A percentile compares a stretch with the other conserved stretches of the same genome.
phyloP scores from a whole-genome alignment of 2,329 filamentous ascomycete genomes.

The Cordyceps fumosorosea region DNA sequence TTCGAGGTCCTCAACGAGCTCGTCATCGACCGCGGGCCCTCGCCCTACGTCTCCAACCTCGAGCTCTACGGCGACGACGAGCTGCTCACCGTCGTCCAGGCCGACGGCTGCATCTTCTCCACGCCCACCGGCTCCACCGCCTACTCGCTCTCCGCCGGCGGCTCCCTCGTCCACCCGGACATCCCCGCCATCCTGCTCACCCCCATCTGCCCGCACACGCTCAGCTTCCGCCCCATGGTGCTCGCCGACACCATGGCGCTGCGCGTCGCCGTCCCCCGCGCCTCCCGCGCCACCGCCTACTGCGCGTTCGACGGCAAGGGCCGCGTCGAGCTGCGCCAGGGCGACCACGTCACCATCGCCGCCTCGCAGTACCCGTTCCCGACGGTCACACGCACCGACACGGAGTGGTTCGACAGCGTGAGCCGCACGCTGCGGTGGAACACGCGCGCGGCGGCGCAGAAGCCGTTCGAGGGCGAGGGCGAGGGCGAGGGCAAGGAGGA shows the following conservation, averaged over 20 bases:
- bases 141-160: conserved; percentile 92
- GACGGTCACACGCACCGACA: conserved; percentile 81
- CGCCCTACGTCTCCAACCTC: conserved; percentile 92
- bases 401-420: conserved; percentile 96
- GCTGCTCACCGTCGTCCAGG: conserved; percentile 89
- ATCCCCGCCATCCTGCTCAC: conserved; percentile 95
- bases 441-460: conserved; percentile 83
- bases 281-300: conserved; percentile 87
- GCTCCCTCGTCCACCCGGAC: conserved; percentile 91
- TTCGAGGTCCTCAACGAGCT: conserved; percentile 98
- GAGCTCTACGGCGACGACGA: conserved; percentile 95
- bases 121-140: conserved; percentile 93
- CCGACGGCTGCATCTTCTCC: conserved; percentile 95
- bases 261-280: conserved; percentile 76
- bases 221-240: conserved; percentile 97
- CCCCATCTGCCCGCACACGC: conserved; percentile 92
- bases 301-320: conserved; percentile 97
- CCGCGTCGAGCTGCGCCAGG: conserved; percentile 83
- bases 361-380: conserved; percentile 96
- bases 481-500: conserved; percentile 39
- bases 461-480: conserved; percentile 63
- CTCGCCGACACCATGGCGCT: conserved; percentile 91
- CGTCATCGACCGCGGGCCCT: conserved; percentile 94
- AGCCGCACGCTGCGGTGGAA: conserved; percentile 93
- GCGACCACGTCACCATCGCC: conserved; percentile 92